Conservation (phyloP, 2,329 filamentous ascomycete genomes). For the Alternaria rosae region DNA sequence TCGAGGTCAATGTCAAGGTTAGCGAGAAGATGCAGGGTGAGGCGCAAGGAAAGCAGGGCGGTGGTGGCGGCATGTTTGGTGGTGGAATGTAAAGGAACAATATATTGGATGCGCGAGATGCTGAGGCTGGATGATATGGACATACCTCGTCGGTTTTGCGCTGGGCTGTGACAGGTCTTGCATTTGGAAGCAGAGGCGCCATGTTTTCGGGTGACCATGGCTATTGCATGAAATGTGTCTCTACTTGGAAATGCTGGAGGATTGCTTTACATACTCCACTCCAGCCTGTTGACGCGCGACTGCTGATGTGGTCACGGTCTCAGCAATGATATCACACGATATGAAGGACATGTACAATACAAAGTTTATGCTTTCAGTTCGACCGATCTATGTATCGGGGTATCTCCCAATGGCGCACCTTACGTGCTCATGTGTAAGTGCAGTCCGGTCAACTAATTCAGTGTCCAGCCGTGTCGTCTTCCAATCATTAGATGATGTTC, state of each 20-base stretch:
- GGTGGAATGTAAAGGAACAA: constrained; percentile 30
- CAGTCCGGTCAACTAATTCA: background rate
- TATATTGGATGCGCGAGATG: background rate
- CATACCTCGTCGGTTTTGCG: background rate
- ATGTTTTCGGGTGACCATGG: background rate
- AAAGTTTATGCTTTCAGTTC: constrained; percentile 16
- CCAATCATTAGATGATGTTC: background rate
- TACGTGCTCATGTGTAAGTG: background rate
- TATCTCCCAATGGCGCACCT: background rate
- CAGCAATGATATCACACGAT: background rate
- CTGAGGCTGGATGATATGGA: background rate
- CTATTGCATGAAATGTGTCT: background rate
- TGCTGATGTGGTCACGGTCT: background rate
- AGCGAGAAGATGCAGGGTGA: constrained; percentile 95
- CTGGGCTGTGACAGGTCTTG: background rate
- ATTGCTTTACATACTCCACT: background rate
- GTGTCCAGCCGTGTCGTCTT: background rate
- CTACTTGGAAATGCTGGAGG: background rate
- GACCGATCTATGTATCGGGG: background rate
- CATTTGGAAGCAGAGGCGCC: background rate
- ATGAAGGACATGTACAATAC: constrained; percentile 23
- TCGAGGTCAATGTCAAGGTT: constrained; percentile 97
- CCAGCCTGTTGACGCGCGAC: background rate
- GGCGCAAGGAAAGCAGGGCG: constrained; percentile 65
- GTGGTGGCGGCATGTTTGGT: constrained; percentile 37